Evolutionary conservation across 1,139 yeast species (phyloP).

Genomic region (Yarrowia galli): DNA sequence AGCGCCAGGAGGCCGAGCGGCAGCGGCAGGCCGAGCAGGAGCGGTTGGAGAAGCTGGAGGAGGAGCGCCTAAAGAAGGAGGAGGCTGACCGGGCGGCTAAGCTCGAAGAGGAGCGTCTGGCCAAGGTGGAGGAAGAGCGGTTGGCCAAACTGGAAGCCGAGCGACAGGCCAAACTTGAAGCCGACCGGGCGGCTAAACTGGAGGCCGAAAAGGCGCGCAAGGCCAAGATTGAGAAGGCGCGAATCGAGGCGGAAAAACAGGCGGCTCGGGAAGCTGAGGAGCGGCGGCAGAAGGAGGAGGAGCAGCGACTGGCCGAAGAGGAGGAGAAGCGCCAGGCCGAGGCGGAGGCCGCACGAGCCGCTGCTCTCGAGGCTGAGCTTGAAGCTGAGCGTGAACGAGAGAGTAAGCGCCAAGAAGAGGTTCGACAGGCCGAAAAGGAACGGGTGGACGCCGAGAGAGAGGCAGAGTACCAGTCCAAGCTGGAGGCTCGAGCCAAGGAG

Average conservation of each 20-base stretch:
- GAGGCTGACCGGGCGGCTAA: background rate
- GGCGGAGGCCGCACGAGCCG: conserved; percentile 5
- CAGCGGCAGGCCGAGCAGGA: conserved; percentile 1
- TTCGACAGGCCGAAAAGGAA: conserved; percentile 16
- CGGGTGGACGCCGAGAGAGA: conserved; percentile 23
- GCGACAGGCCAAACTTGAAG: conserved; percentile 3
- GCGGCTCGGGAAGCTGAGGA: conserved; percentile 5
- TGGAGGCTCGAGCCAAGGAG: conserved; percentile 31
- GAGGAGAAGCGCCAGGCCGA: conserved; percentile 1
- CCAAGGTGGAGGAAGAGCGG: background rate
- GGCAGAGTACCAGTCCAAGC: conserved; percentile 24
- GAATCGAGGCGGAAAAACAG: conserved; percentile 10
- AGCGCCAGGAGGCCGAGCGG: conserved; percentile 8
- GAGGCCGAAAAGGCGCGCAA: conserved; percentile 20
- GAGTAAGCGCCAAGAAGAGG: conserved; percentile 9
- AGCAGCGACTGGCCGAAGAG: no score
- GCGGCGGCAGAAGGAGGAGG: background rate
- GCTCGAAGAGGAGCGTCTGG: conserved; percentile 10
- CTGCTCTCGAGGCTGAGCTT: conserved; percentile 16
- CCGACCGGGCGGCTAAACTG: background rate
- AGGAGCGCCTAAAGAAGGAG: background rate
- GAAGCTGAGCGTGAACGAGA: conserved; percentile 11
- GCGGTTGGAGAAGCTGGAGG: background rate
- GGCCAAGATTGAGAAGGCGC: conserved; percentile 20
- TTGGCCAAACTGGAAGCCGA: conserved; percentile 9